Percentiles rank a stretch among this genome's conserved stretches.
These are phyloP conservation scores for Chenopodium quinoa DNA, from an alignment of 148 eudicot species.

Conservation along the genomic window DNA sequence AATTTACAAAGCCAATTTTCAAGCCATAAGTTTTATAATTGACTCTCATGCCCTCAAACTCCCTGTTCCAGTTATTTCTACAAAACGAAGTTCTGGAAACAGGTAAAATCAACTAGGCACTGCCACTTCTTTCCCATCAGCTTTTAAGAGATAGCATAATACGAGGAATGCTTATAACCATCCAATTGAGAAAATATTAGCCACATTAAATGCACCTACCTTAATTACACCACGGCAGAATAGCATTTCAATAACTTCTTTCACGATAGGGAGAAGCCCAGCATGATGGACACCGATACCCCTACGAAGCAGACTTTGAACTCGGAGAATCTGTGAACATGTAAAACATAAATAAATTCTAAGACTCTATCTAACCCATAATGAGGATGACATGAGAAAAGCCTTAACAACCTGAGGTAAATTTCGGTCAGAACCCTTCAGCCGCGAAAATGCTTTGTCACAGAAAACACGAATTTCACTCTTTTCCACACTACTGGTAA, in stretches of 20 bases:
- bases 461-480: constrained; percentile 95
- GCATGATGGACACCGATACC: constrained; percentile 99
- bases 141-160: neutral
- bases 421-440: constrained; percentile 93
- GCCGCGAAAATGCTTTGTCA: constrained; percentile 95
- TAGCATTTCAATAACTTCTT: constrained; percentile 99
- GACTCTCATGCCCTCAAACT: neutral
- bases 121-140: neutral
- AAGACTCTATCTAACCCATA: constrained; percentile 9
- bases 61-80: no score
- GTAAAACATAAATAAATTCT: constrained; percentile 13
- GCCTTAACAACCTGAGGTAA: constrained; percentile 72
- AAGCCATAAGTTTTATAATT: neutral
- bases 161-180: neutral
- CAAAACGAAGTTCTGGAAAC: no score
- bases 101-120: no score
- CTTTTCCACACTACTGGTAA: constrained; percentile 83
- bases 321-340: constrained; percentile 62
- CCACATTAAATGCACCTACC: constrained; percentile 36
- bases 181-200: neutral
- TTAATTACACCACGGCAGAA: constrained; percentile 98
- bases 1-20: neutral
- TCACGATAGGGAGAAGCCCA: constrained; percentile 93
- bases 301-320: constrained; percentile 83
- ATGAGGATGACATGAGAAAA: neutral